phyloP scores from a whole-genome alignment of 306 rosid species.

The Ceratonia siliqua region DNA sequence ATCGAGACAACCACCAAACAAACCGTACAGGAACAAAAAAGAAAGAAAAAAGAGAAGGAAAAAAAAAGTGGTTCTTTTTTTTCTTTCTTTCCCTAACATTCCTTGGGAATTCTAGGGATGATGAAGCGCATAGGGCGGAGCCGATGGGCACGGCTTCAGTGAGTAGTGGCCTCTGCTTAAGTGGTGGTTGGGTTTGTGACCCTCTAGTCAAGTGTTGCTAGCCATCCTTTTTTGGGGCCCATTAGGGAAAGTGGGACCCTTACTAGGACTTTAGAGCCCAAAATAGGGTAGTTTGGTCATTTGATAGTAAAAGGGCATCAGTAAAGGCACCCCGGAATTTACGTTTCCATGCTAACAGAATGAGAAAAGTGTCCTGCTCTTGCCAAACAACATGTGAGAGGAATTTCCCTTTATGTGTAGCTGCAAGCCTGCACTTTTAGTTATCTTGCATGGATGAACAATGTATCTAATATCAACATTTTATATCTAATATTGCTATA shows the following conservation, averaged over 20 bases:
- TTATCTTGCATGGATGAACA: constrained; percentile 31
- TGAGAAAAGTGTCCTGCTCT: constrained; percentile 27
- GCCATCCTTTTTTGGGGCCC: background rate
- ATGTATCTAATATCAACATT: constrained; percentile 1
- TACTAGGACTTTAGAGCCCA: background rate
- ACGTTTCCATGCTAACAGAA: constrained; percentile 44
- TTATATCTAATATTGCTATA: background rate
- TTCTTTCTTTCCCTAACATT: constrained; percentile 43
- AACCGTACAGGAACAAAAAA: constrained; percentile 18
- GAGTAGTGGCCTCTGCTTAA: constrained; percentile 7
- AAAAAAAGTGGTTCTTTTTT: background rate
- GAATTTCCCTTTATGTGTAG: constrained; percentile 28
- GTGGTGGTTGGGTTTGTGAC: background rate
- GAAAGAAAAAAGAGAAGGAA: background rate
- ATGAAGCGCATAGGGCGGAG: background rate
- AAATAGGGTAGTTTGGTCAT: constrained; percentile 31
- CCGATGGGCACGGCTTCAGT: background rate
- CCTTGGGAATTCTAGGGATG: constrained; percentile 46
- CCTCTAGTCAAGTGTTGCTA: background rate
- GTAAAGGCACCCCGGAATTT: constrained; percentile 47
- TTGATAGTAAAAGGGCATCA: background rate
- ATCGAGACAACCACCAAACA: constrained; percentile 47
- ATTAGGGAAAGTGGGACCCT: background rate
- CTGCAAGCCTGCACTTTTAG: constrained; percentile 18
- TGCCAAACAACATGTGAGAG: constrained; percentile 23